Base-by-base conservation (phyloP, 1,284 basidiomycete species). In the Ganoderma leucocontextum region DNA sequence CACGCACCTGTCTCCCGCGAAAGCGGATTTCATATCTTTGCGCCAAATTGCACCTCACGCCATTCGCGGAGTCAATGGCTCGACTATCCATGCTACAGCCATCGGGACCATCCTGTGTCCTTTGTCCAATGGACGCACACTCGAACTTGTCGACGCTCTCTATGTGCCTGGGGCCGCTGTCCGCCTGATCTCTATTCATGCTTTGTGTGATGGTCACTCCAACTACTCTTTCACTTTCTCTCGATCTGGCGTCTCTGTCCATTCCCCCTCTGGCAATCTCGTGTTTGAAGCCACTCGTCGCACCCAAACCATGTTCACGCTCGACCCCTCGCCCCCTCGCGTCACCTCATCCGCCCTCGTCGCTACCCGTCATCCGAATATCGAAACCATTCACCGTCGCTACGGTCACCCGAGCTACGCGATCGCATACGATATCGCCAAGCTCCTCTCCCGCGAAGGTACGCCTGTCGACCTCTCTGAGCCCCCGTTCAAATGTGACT, bases 21-120 rank as follows among this genome's bases (percentile, higher is more conserved):
- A 61, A 0, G 25, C 61, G 0, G 78, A 82, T 60, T 82, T 83
- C 70, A 36, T 66, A 2, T 52, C 60, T 0, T 69, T 83, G 0
- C 61, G 47, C 0, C 65, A 76, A 0, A 80, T 81, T 36, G 8
- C 73, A 1, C 72, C 75, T 8, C 68, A 73, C 1, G 41, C 69
- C 0, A 74, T 83, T 5, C 68, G 72, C 33, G 79, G 81, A 0
- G 70, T 82, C 5, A 77, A 78, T 4, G 77, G 81, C 0, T 78
- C 79, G 0, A 65, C 69, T 3, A 79, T 82, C 47, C 69, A 67
- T 17, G 78, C 79, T 0, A 62, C 75, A 10, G 79, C 78, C 0
- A 69, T 79, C 3, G 81, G 82, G 0, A 69, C 68, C 9, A 75
- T 83, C 29, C 63, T 70, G 3, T 74, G 82, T 1, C 33, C 38